Evolutionary conservation across 352 stramenopile species (phyloP), one percentile per base, ranked within the genome.

Genomic region (Phytopythium oedochilum): DNA sequence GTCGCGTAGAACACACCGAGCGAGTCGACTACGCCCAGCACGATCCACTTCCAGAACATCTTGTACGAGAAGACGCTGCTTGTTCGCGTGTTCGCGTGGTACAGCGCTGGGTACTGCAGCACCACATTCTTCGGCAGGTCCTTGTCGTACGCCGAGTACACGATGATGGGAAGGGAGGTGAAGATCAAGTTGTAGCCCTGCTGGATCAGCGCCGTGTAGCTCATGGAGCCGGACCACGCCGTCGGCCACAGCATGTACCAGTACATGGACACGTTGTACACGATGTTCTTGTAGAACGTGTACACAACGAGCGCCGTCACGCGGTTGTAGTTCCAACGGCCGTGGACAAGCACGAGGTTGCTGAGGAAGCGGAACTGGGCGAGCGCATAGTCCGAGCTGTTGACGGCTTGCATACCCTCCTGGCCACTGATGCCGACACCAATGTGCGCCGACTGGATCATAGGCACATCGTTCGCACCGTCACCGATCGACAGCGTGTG

Each of bases 381-480:
- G 17, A 96, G 39, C 10, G 86, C 78, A 51, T 93, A 96, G 53
- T 96, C 86, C 0, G 77, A 91, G 53, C 75, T 91, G 62, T 96
- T 96, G 8, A 94, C 86, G 10, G 86, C 98, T 68, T 99, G 97
- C 57, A 98, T 92, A 18, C 98, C 98, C 67, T 99, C 98, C 64
- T 99, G 89, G 11, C 98, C 97, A 44, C 93, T 98, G 60, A 99
- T 97, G 28, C 89, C 88, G 23, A 97, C 73, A 17, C 89, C 89
- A 32, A 97, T 89, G 42, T 97, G 89, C 15, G 89, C 89, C 52
- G 78, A 86, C 35, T 96, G 85, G 52, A 96, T 96, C 88, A 96
- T 97, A 9, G 85, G 82, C 3, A 97, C 89, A 39, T 97, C 89
- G 55, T 97, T 97, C 7, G 88, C 89, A 14, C 89, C 89, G 47